Base-by-base conservation (phyloP, 495 filamentous ascomycete genomes). In the Darksidea phi region DNA sequence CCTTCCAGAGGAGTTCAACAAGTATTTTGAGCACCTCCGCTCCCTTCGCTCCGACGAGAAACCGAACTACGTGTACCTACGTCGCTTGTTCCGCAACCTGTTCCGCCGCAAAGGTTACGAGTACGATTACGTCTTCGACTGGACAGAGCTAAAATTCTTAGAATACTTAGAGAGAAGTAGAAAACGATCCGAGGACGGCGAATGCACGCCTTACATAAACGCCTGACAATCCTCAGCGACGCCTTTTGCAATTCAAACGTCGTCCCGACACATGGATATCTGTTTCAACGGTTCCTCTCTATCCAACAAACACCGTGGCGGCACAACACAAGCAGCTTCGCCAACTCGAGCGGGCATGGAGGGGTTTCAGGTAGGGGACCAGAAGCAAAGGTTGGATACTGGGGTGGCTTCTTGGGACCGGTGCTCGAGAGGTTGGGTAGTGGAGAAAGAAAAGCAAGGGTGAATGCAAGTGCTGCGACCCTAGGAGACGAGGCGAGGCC, bases 91-190 rank as follows among this genome's bases (percentile, higher is more conserved):
- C 49, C 47, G 48, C 25, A 46, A 47, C 42, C 60, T 70, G 13
- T 67, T 67, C 56, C 24, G 18, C 43, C 59, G 60, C 41, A 1
- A 61, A 21, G 18, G 60, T 13, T 67, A 52, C 25, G 20, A 66
- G 34, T 66, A 66, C 36, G 66, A 66, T 32, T 20, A 66, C 47
- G 66, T 69, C 20, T 70, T 64, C 36, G 67, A 70, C 50, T 70
- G 67, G 64, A 67, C 67, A 26, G 52, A 48, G 13, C 54, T 58
- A 23, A 64, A 59, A 47, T 67, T 59, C 25, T 43, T 3, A 3
- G 5, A 43, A 43, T 43, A 43, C 41, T 43, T 43, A 3, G 4
- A 15, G 41, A 43, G 15, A 43, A 43, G 41, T 15, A 3, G 41
- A 15, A 43, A 43, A 15, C 41, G n/a, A n/a, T n/a, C n/a, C 36